A percentile compares a stretch with the other conserved stretches of the same genome.
phyloP scores from a whole-genome alignment of 1,284 basidiomycete genomes.

The Boletus sp. region DNA sequence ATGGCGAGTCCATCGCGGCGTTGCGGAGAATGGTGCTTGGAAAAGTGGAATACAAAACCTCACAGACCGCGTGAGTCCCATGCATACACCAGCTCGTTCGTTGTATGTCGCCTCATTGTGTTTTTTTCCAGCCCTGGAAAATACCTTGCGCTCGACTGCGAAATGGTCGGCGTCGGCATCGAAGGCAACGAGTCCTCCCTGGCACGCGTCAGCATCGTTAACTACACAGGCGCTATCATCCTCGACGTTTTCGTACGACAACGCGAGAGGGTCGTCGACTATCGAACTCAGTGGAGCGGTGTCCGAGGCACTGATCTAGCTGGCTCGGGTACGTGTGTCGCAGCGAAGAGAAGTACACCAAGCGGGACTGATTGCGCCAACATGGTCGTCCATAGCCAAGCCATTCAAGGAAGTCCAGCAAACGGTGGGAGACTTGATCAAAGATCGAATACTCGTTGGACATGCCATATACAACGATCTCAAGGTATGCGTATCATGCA shows the following conservation, averaged over 20 bases:
- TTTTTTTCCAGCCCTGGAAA: slow-evolving; percentile 58
- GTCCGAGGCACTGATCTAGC: slow-evolving; percentile 77
- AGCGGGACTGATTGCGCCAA: neutral
- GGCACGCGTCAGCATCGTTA: slow-evolving; percentile 90
- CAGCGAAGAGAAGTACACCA: no score
- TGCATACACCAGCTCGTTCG: neutral
- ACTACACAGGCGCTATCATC: slow-evolving; percentile 80
- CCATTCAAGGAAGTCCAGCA: slow-evolving; percentile 82
- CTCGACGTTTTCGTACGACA: slow-evolving; percentile 89
- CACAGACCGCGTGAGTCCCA: slow-evolving; percentile 46
- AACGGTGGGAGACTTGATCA: slow-evolving; percentile 74
- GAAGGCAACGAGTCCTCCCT: slow-evolving; percentile 79
- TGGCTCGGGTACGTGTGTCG: slow-evolving; percentile 44
- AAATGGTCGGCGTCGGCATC: slow-evolving; percentile 96
- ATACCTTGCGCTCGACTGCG: slow-evolving; percentile 89
- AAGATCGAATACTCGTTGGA: slow-evolving; percentile 86
- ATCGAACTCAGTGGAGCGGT: slow-evolving; percentile 90
- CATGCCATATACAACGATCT: slow-evolving; percentile 94
- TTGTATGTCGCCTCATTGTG: neutral
- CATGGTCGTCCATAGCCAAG: slow-evolving; percentile 51
- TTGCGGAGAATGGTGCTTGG: slow-evolving; percentile 57
- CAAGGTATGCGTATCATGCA: slow-evolving; percentile 51
- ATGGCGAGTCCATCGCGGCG: slow-evolving; percentile 47
- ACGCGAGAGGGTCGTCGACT: slow-evolving; percentile 89
- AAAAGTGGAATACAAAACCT: slow-evolving; percentile 39